Evolutionary conservation across 805 yeast species (phyloP), one percentile per base, ranked within the genome.

Genomic region (Metschnikowia borealis): DNA sequence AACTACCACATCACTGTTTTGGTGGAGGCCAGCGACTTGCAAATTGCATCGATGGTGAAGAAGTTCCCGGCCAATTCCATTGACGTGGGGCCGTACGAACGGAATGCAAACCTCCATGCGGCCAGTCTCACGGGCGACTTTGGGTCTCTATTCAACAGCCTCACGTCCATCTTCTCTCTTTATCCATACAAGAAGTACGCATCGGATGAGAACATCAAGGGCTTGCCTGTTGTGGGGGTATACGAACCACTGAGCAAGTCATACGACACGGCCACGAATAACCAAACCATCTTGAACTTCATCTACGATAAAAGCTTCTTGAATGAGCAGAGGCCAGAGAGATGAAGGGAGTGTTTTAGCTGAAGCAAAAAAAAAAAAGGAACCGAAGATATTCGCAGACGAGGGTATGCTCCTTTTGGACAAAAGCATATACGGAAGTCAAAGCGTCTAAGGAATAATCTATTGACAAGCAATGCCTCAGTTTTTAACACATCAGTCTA

Each of bases 1-100:
- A 69, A 68, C 50, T 70, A 69, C 52, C 41, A 44, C 18, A 26
- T 62, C 6, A 48, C 44, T 21, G 52, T 52, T 7, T 44, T 55
- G 23, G 38, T 56, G 6, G 59, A 57, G 44, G 50, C 48, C 6
- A 46, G 37, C 6, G 52, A 46, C n/a, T 35, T 44, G 47, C 44
- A 48, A 17, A 36, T 49, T 13, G 38, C 13, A 31, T 38, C 26
- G 7, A 34, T 49, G 21, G n/a, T 31, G 23, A 39, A 40, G 11
- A 46, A 29, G 32, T 49, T 47, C 15, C 43, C 52, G 6, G 40
- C 33, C 10, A 38, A 33, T 6, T 20, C 46, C 8, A 44, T 49
- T 3, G 61, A 57, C 21, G 32, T 38, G 21, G 45, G 50, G 21
- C 45, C 36, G 7, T 57, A 47, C 38, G 56, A 52, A 14, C 31